These are phyloP conservation scores for Colletotrichum lini DNA, from an alignment of 2,329 filamentous ascomycete species.

Conservation along the genomic window DNA sequence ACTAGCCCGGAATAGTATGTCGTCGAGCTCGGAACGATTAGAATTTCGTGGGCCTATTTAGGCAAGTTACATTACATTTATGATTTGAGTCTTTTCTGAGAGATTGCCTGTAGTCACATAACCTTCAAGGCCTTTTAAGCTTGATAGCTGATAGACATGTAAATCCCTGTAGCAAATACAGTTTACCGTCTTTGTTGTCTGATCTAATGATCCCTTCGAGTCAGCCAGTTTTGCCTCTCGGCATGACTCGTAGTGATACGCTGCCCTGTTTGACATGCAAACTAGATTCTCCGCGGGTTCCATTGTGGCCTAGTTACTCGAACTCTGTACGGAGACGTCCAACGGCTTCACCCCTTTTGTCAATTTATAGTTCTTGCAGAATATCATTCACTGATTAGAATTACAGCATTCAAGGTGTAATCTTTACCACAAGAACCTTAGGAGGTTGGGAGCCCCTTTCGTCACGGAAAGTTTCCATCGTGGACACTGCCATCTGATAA, in stretches of 20 bases:
- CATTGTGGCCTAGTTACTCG: too few species aligned
- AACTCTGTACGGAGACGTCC: neutral
- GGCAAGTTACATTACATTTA: neutral
- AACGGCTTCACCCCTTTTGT: slow-evolving; percentile 7
- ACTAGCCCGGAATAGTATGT: neutral
- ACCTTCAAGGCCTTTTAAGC: neutral
- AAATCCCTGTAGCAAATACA: too few species aligned
- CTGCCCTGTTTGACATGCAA: neutral
- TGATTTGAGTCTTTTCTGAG: neutral
- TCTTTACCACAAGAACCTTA: too few species aligned
- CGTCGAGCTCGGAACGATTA: too few species aligned
- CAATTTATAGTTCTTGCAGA: neutral
- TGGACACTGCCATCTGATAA: too few species aligned
- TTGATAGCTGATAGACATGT: too few species aligned
- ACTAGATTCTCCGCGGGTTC: neutral
- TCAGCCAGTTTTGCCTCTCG: neutral
- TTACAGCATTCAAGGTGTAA: too few species aligned
- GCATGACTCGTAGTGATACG: neutral
- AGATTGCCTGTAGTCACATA: neutral
- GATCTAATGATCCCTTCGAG: too few species aligned
- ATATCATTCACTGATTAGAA: too few species aligned
- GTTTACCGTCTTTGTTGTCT: neutral
- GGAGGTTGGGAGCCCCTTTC: too few species aligned
- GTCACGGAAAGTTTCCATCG: too few species aligned
- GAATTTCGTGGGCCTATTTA: neutral